Conservation (phyloP, 441 rosid genomes). For the Populus tomentosa region DNA sequence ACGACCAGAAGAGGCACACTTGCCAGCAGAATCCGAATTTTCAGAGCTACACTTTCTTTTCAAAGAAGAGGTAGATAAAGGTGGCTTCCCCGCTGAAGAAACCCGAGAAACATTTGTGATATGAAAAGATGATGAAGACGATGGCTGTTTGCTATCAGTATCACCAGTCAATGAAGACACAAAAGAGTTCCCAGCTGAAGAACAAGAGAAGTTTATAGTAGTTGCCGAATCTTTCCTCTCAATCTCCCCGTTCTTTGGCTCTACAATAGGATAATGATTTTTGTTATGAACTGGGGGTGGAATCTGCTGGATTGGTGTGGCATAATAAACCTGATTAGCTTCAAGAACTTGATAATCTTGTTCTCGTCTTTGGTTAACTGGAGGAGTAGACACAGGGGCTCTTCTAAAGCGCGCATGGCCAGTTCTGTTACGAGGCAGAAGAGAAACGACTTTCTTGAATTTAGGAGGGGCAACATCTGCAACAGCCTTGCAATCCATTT, state of each 20-base stretch:
- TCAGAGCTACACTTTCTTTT: slow-evolving; percentile 61
- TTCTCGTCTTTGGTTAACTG: slow-evolving; percentile 10
- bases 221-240: slow-evolving; percentile 47
- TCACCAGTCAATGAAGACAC: slow-evolving; percentile 46
- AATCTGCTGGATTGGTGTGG: slow-evolving; percentile 67
- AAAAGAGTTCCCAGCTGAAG: slow-evolving; percentile 45
- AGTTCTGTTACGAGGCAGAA: slow-evolving; percentile 68
- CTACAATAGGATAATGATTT: slow-evolving; percentile 17
- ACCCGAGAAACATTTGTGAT: slow-evolving; percentile 50
- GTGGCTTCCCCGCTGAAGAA: slow-evolving; percentile 53
- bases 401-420: slow-evolving; percentile 94
- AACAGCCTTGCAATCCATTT: slow-evolving; percentile 48
- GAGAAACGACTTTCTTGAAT: slow-evolving; percentile 76
- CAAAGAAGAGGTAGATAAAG: slow-evolving; percentile 39
- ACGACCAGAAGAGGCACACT: slow-evolving; percentile 60
- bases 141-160: slow-evolving; percentile 37
- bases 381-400: slow-evolving; percentile 21
- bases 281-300: slow-evolving; percentile 28
- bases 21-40: slow-evolving; percentile 49
- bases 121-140: slow-evolving; percentile 51
- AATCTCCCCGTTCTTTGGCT: slow-evolving; percentile 20
- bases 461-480: slow-evolving; percentile 48
- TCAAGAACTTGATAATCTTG: slow-evolving; percentile 17
- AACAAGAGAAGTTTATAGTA: slow-evolving; percentile 59
- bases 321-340: slow-evolving; percentile 34